Evolutionary conservation across 2,329 filamentous ascomycete genomes (phyloP).

Genomic region (Dactylellina parvicollis): DNA sequence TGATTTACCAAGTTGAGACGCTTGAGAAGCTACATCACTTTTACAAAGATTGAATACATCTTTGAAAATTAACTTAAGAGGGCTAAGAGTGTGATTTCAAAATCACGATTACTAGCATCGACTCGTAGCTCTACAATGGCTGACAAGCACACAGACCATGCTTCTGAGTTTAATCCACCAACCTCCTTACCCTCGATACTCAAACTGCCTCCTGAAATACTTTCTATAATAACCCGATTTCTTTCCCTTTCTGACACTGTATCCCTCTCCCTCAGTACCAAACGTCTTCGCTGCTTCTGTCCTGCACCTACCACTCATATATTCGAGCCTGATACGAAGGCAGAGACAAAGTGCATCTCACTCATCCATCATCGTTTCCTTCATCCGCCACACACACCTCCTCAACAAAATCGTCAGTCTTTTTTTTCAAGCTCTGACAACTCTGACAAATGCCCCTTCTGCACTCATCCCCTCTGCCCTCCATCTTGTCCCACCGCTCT

Average conservation of each 20-base stretch:
- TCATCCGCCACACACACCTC: neutral
- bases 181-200: too few species aligned
- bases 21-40: too few species aligned
- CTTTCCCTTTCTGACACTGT: slow-evolving; percentile 8
- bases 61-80: too few species aligned
- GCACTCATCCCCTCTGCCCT: slow-evolving; percentile 18
- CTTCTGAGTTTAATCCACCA: too few species aligned
- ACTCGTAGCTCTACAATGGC: too few species aligned
- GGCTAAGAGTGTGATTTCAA: too few species aligned
- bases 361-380: slow-evolving; percentile 35
- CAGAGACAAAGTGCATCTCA: slow-evolving; percentile 15
- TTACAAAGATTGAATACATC: too few species aligned
- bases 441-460: slow-evolving; percentile 26
- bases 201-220: slow-evolving; percentile 26
- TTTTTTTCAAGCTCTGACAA: neutral
- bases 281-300: slow-evolving; percentile 16
- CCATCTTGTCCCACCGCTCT: slow-evolving; percentile 14
- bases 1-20: too few species aligned
- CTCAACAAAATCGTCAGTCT: neutral
- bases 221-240: slow-evolving; percentile 10
- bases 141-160: too few species aligned
- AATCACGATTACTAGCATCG: too few species aligned
- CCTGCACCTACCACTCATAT: neutral
- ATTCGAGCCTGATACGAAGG: neutral
- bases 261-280: slow-evolving; percentile 34